Conservation (phyloP, 257 asterid species). For the Lycium ferocissimum region DNA sequence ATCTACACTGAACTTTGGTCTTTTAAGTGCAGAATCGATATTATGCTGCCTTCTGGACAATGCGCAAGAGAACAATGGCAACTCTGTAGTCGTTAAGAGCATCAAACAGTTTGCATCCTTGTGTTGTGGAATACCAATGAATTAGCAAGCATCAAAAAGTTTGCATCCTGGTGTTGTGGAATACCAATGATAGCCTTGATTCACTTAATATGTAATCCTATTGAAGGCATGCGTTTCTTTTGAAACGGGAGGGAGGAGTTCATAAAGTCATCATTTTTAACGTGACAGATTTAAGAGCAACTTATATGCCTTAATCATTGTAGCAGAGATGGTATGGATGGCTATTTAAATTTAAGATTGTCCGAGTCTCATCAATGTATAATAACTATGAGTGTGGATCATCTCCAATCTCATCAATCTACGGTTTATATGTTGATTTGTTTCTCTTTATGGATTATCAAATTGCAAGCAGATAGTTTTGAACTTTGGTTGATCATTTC, state of each 20-base stretch:
- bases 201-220: background rate
- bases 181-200: background rate
- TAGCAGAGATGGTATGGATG: background rate
- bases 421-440: background rate
- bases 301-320: background rate
- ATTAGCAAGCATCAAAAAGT: background rate
- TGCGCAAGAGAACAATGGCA: conserved; percentile 58
- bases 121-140: background rate
- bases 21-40: conserved; percentile 67
- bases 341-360: background rate
- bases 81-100: conserved; percentile 6
- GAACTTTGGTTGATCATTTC: background rate
- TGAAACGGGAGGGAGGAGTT: background rate
- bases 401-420: background rate
- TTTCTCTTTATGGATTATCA: background rate
- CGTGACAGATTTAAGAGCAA: background rate
- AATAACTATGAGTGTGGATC: background rate
- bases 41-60: conserved; percentile 87
- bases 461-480: background rate
- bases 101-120: background rate
- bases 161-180: background rate
- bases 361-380: background rate
- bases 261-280: background rate
- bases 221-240: background rate
- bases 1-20: background rate